Evolutionary conservation across 441 rosid genomes (phyloP).

Genomic region (Populus hybrid): DNA sequence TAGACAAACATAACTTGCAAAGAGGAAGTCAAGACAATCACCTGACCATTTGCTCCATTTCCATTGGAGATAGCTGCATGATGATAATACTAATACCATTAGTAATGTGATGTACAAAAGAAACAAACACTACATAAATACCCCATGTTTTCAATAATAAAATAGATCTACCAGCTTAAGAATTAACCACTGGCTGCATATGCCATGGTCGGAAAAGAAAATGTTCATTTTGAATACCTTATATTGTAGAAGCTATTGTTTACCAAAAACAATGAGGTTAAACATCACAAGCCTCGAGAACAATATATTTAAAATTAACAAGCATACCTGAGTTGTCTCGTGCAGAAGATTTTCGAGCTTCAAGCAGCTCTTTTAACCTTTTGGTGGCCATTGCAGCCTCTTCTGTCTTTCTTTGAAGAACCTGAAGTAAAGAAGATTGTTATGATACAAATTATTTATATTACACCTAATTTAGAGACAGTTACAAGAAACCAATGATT

Average conservation of each 20-base stretch:
- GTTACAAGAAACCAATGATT: neutral
- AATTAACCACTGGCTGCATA: slow-evolving; percentile 11
- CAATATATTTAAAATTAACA: slow-evolving; percentile 10
- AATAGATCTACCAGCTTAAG: slow-evolving; percentile 7
- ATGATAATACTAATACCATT: slow-evolving; percentile 21
- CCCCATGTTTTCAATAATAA: slow-evolving; percentile 1
- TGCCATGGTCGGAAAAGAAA: neutral
- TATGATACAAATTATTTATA: slow-evolving; percentile 7
- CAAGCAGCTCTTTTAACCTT: slow-evolving; percentile 92
- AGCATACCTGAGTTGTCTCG: slow-evolving; percentile 68
- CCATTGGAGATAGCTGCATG: slow-evolving; percentile 71
- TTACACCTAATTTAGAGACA: neutral
- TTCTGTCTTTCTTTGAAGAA: slow-evolving; percentile 98
- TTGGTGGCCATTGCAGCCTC: slow-evolving; percentile 99
- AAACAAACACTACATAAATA: neutral
- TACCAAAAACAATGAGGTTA: slow-evolving; percentile 12
- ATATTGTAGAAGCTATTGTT: neutral
- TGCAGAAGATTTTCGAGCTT: slow-evolving; percentile 83
- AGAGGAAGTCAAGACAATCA: slow-evolving; percentile 22
- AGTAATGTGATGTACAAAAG: slow-evolving; percentile 22
- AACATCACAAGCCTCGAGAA: slow-evolving; percentile 10
- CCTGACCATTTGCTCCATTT: slow-evolving; percentile 85
- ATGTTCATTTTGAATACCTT: slow-evolving; percentile 2
- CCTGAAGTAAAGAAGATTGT: slow-evolving; percentile 44
- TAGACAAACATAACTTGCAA: neutral